These are phyloP conservation scores for Hypoxylon sp. DNA, from an alignment of 2,329 filamentous ascomycete species.

Conservation along the genomic window DNA sequence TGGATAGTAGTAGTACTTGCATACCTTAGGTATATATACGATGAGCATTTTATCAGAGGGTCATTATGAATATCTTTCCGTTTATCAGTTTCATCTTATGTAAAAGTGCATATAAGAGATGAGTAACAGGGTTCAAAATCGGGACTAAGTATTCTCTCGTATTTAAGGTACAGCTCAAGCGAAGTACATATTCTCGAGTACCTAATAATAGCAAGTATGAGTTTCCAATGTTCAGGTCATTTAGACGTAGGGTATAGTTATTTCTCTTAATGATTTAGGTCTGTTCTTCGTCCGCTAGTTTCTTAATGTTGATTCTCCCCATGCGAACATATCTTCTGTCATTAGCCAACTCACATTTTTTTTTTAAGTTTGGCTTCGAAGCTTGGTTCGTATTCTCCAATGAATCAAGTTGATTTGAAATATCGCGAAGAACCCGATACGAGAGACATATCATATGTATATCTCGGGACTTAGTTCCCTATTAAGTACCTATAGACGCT, in stretches of 20 bases:
- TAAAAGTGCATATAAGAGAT: not conserved
- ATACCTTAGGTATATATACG: too few species aligned
- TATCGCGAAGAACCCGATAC: not conserved
- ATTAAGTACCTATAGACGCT: constrained; percentile 1
- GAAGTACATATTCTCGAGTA: not conserved
- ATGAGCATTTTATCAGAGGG: too few species aligned
- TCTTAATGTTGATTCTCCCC: not conserved
- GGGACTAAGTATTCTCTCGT: not conserved
- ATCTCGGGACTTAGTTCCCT: not conserved
- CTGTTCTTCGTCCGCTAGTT: not conserved
- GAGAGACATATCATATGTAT: not conserved
- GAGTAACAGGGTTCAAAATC: not conserved
- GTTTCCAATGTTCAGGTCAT: not conserved
- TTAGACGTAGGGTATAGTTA: not conserved
- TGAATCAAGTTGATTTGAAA: not conserved
- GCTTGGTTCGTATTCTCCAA: not conserved
- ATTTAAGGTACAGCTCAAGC: not conserved
- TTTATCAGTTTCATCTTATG: not conserved
- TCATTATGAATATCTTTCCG: not conserved
- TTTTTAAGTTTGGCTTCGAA: not conserved
- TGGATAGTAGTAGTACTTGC: too few species aligned
- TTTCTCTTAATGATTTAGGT: not conserved
- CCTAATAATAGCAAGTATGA: too few species aligned
- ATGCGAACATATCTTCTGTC: not conserved
- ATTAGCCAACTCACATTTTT: too few species aligned